A percentile compares a stretch with the other conserved stretches of the same genome.
Conservation (phyloP, 1,284 basidiomycete species). For the Sanghuangporus sanghuang region DNA sequence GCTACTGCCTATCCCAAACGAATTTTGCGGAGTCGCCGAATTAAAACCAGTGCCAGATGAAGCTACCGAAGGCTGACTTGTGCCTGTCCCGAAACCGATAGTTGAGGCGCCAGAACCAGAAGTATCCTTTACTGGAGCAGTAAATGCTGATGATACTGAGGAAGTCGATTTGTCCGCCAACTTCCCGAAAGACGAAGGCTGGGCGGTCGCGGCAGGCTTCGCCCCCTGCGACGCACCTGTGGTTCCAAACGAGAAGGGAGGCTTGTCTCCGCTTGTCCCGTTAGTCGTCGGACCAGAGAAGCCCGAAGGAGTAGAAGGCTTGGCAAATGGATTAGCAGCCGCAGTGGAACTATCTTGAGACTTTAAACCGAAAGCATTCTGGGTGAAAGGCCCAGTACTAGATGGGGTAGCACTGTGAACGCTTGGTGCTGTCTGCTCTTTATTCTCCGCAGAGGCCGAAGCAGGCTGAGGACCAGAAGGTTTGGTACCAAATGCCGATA, state of each 20-base stretch:
- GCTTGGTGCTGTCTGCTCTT: background rate
- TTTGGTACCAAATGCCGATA: background rate
- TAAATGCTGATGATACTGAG: background rate
- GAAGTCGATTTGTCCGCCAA: background rate
- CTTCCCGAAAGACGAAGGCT: background rate
- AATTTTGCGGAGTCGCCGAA: background rate
- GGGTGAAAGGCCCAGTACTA: background rate
- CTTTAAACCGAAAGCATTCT: background rate
- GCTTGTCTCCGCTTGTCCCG: background rate
- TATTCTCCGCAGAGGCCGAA: background rate
- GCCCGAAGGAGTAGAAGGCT: background rate
- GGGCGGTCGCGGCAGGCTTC: background rate
- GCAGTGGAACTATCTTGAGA: background rate
- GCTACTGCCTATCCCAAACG: background rate
- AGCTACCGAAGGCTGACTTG: background rate
- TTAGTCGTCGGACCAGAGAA: background rate
- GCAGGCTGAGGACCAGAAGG: background rate
- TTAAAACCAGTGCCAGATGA: background rate
- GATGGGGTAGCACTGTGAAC: background rate
- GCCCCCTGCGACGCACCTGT: slow-evolving; percentile 9
- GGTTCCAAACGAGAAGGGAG: background rate
- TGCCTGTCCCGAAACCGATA: background rate
- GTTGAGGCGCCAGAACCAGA: background rate
- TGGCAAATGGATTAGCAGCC: slow-evolving; percentile 3
- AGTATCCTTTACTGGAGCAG: background rate